Base-by-base conservation (phyloP, 2,329 filamentous ascomycete species). In the Microsporum canis region DNA sequence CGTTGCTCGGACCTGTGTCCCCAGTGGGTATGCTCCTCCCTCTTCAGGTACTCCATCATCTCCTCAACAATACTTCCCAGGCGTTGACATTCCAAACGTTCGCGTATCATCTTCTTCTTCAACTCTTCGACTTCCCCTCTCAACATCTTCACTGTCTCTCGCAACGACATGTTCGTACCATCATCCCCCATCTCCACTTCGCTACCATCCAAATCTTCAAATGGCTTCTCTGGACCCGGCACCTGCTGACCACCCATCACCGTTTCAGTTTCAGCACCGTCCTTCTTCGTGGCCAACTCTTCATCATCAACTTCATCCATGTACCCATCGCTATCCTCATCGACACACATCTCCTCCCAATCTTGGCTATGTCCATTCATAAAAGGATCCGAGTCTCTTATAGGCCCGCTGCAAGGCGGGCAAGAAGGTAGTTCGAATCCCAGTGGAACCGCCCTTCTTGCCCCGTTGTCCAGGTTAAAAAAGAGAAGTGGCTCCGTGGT, bases 81-180 rank as follows among this genome's bases (percentile, higher is more conserved):
- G 41, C 56, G 60, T 34, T 61, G 39, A 36, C 64, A 61, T 27
- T 58, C 31, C 8, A 49, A 31, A 23, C 63, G 51, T 38, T 65
- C 64, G 6, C 61, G 47, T 43, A 17, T 38, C 7, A 63, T 51
- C 41, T 62, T 60, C 41, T 29, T 51, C 41, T 62, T 63, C 27
- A 65, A 38, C 17, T 49, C 61, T 36, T 60, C 36, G 41, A 64
- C 39, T 31, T 47, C 62, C 14, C 58, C 29, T 4, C 34, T 49
- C n/a, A 63, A 43, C 4, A 23, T 58, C 58, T 56, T 57, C n/a
- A 61, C 55, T 2, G 55, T 57, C 7, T 57, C 14, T 14, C 29
- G 10, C 6, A 57, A 17, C 12, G 55, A 4, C 8, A 12, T 10
- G 23, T 36, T n/a, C 17, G 8, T 27, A 31, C 7, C 8, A 43